phyloP scores from a whole-genome alignment of 208 protist species.

The Leishmania braziliensis region DNA sequence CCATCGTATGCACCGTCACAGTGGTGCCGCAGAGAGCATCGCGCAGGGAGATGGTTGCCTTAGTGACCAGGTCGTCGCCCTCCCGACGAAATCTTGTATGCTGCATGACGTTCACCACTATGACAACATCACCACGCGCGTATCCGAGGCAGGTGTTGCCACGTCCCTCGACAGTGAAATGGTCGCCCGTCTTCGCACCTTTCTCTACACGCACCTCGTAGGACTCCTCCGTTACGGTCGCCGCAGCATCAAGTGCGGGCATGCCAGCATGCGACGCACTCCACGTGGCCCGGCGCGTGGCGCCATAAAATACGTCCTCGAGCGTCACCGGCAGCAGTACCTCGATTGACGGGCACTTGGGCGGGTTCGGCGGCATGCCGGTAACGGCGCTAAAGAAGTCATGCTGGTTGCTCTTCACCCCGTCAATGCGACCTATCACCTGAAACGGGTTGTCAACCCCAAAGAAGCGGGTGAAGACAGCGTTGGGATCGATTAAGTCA shows the following conservation, averaged over 20 bases:
- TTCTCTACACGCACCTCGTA: slow-evolving; percentile 76
- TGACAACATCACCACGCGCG: slow-evolving; percentile 75
- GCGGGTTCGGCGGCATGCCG: slow-evolving; percentile 55
- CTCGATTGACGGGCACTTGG: slow-evolving; percentile 58
- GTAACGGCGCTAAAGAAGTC: slow-evolving; percentile 76
- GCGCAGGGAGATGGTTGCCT: slow-evolving; percentile 64
- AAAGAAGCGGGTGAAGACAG: slow-evolving; percentile 88
- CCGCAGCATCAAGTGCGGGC: slow-evolving; percentile 11
- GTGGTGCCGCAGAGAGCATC: slow-evolving; percentile 90
- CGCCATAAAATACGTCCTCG: slow-evolving; percentile 88
- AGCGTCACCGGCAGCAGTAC: slow-evolving; percentile 71
- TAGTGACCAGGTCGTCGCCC: slow-evolving; percentile 77
- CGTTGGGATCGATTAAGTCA: slow-evolving; percentile 73
- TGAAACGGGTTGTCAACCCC: slow-evolving; percentile 90
- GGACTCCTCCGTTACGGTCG: slow-evolving; percentile 40
- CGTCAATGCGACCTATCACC: slow-evolving; percentile 72
- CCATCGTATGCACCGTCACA: slow-evolving; percentile 79
- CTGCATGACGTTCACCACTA: slow-evolving; percentile 65
- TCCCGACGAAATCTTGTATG: slow-evolving; percentile 84
- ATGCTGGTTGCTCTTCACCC: slow-evolving; percentile 79
- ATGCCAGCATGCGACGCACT: slow-evolving; percentile 30
- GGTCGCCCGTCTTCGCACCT: slow-evolving; percentile 70
- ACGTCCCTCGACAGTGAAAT: slow-evolving; percentile 58
- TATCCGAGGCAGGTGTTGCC: slow-evolving; percentile 64
- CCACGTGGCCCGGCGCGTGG: slow-evolving; percentile 74